Conservation (phyloP, 768 basidiomycete genomes). For the Suillus paluster region DNA sequence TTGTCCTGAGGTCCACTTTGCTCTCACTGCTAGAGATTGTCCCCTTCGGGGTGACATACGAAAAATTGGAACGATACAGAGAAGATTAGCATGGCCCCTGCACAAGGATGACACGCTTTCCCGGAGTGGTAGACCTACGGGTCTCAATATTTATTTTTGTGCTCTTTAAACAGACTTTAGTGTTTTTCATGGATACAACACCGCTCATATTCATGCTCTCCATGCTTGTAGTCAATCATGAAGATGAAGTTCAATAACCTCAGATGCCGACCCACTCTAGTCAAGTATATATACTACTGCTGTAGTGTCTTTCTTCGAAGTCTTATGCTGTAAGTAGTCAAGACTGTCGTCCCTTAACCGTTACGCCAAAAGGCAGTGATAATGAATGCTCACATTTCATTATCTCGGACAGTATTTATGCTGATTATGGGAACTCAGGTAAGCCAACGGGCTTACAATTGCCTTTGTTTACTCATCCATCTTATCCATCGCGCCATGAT, state of each 20-base stretch:
- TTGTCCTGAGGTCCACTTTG: not conserved
- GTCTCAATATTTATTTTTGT: conserved; percentile 49
- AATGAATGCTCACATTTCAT: no score
- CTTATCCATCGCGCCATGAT: conserved; percentile 15
- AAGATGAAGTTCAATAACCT: not conserved
- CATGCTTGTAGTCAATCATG: not conserved
- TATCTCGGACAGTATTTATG: no score
- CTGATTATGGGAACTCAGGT: no score
- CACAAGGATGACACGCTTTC: conserved; percentile 99
- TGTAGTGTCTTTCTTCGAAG: no score
- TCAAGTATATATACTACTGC: no score
- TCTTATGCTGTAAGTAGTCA: no score
- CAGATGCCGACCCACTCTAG: no score
- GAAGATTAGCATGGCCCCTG: conserved; percentile 99
- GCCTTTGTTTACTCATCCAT: not conserved
- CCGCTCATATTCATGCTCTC: not conserved
- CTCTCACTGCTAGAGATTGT: conserved; percentile 38
- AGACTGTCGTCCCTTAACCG: no score
- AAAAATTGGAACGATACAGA: conserved; percentile 99
- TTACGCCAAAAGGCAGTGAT: no score
- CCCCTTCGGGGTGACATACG: conserved; percentile 94
- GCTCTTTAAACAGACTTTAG: no score
- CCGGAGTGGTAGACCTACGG: conserved; percentile 79
- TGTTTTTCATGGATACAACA: no score
- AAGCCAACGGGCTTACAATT: no score